Base-by-base conservation (phyloP, 306 rosid genomes). In the Gastrolobium villosum region DNA sequence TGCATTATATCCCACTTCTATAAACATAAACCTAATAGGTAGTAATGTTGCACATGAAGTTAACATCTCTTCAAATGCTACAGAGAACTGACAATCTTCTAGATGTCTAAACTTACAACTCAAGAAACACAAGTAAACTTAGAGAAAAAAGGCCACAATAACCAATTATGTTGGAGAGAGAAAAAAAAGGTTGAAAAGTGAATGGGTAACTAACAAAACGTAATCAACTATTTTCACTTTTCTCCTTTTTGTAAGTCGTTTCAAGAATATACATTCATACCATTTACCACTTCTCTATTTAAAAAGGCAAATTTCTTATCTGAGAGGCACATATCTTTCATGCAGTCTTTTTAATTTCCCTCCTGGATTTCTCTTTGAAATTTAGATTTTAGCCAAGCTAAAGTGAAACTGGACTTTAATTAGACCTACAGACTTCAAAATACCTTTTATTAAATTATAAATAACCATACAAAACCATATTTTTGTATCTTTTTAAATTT, bases 401-500 rank as follows among this genome's bases (percentile, higher is more conserved):
- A 39, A 43, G 41, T 45, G 48, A 65, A 65, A 28, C 40, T 11
- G 30, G 7, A 44, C 9, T 44, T 75, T 40, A 62, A 26, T 65
- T 49, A 36, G 41, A 49, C 61, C 6, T 14, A 35, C 39, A 75
- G 30, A 20, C 20, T 36, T 62, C 9, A 9, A 46, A 32, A 34
- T 20, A 34, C 39, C 34, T 45, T 10, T 60, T 55, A 11, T 28
- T 39, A 61, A 34, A 74, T 20, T 62, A 46, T 10, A 39, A 61
- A 35, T 34, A 11, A 74, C 56, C 48, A 57, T 5, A 31, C 65
- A 59, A 43, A 62, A 49, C 37, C 79, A 49, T 52, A 75, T 34
- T 45, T 75, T 20, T 49, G n/a, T 35, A 62, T 44, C 48, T 3
- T 63, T 48, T 20, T 20, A 20, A 20, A 20, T 20, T 20, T 59